A percentile compares a stretch with the other conserved stretches of the same genome.
phyloP scores from a whole-genome alignment of 1,284 basidiomycete genomes.

The Testicularia cyperi region DNA sequence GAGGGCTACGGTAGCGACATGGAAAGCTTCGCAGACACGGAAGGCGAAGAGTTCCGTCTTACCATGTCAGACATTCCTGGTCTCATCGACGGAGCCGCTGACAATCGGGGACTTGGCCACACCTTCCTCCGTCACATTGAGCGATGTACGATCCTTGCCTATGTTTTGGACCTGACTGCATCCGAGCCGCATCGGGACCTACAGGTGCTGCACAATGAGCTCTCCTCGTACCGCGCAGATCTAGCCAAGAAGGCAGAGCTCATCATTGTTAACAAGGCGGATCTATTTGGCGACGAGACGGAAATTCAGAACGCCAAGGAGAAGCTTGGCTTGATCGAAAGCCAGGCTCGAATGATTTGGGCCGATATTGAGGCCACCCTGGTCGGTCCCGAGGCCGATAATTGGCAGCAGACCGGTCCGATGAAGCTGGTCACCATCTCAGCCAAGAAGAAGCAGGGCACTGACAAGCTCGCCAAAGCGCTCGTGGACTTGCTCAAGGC shows the following conservation, averaged over 20 bases:
- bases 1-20: conserved; percentile 23
- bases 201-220: conserved; percentile 71
- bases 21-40: conserved; percentile 65
- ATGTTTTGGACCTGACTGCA: conserved; percentile 83
- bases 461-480: conserved; percentile 19
- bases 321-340: conserved; percentile 15
- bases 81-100: conserved; percentile 78
- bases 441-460: conserved; percentile 37
- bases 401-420: neutral
- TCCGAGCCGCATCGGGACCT: conserved; percentile 70
- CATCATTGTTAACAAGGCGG: conserved; percentile 93
- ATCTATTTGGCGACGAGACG: conserved; percentile 58
- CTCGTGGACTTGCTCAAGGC: conserved; percentile 20
- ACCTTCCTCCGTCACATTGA: conserved; percentile 92
- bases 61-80: conserved; percentile 98
- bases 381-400: neutral
- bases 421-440: conserved; percentile 26
- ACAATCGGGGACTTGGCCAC: conserved; percentile 89
- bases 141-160: conserved; percentile 82
- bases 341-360: conserved; percentile 6
- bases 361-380: conserved; percentile 7
- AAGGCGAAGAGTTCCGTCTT: conserved; percentile 69
- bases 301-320: conserved; percentile 16
- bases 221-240: conserved; percentile 78
- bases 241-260: conserved; percentile 67